A percentile compares a stretch with the other conserved stretches of the same genome.
Conservation (phyloP, 2,329 filamentous ascomycete species). For the Dactylellina cionopaga region DNA sequence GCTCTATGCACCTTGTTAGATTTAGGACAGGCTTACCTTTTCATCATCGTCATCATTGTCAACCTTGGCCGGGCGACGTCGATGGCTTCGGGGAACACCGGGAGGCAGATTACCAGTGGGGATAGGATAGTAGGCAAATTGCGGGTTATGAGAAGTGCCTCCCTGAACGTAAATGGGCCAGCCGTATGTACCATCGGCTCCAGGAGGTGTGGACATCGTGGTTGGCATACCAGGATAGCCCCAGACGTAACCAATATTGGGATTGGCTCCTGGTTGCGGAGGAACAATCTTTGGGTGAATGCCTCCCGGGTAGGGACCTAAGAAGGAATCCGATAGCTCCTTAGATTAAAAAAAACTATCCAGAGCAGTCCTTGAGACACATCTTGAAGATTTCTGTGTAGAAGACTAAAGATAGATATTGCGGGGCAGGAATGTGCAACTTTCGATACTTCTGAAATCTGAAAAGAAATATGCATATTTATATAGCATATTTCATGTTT, state of each 20-base stretch:
- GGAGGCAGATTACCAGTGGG: not conserved
- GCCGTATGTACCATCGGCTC: slow-evolving; percentile 18
- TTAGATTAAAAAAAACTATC: not conserved
- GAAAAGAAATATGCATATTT: too few species aligned
- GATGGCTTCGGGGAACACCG: not conserved
- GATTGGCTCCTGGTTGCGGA: not conserved
- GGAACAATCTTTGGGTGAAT: not conserved
- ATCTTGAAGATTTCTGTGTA: too few species aligned
- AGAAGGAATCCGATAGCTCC: not conserved
- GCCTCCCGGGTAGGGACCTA: not conserved
- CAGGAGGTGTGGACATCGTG: not conserved
- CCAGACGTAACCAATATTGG: slow-evolving; percentile 18
- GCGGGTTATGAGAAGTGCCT: slow-evolving; percentile 29
- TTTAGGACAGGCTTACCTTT: slow-evolving; percentile 1
- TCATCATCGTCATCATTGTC: slow-evolving; percentile 18
- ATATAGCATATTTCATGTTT: too few species aligned
- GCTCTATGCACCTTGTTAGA: not conserved
- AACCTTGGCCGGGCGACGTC: not conserved
- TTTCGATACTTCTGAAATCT: too few species aligned
- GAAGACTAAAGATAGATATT: too few species aligned
- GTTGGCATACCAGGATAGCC: slow-evolving; percentile 4
- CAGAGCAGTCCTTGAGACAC: not conserved
- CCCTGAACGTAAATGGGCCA: slow-evolving; percentile 47
- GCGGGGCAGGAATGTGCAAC: too few species aligned
- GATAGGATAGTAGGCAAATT: slow-evolving; percentile 42